Evolutionary conservation across 305 asterid species (phyloP).

Genomic region (Solanum hybrid): DNA sequence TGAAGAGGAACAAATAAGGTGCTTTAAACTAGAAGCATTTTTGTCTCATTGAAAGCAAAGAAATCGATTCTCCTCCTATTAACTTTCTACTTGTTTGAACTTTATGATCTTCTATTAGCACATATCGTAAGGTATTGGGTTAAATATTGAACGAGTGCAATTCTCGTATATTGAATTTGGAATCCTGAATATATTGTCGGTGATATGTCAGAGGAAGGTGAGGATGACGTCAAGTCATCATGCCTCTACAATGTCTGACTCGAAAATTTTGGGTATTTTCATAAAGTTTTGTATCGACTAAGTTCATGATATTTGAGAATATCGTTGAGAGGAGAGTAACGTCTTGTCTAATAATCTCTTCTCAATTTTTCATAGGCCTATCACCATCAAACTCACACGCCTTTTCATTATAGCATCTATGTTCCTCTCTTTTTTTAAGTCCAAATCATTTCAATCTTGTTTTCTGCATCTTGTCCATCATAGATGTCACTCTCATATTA

Average conservation of each 20-base stretch:
- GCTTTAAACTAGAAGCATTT: not conserved
- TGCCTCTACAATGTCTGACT: not conserved
- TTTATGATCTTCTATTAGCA: not conserved
- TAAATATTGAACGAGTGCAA: too few species aligned
- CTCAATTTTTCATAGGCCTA: not conserved
- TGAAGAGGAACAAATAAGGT: not conserved
- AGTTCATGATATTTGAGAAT: not conserved
- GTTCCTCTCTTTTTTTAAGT: not conserved
- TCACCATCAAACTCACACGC: not conserved
- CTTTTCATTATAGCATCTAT: not conserved
- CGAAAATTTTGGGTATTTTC: not conserved
- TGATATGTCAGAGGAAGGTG: not conserved
- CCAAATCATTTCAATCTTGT: accelerated
- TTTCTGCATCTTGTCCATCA: not conserved
- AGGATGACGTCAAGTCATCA: not conserved
- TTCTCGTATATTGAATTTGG: not conserved
- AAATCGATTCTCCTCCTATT: accelerated
- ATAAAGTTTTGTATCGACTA: not conserved
- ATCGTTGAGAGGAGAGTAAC: not conserved
- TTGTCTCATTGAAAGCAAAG: not conserved
- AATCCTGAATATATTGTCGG: not conserved
- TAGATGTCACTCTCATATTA: not conserved
- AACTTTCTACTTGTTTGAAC: not conserved
- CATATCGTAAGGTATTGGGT: too few species aligned
- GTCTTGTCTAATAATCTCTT: not conserved